These are phyloP conservation scores for Knoxdaviesia proteae DNA, from an alignment of 2,329 filamentous ascomycete genomes.

Conservation along the genomic window DNA sequence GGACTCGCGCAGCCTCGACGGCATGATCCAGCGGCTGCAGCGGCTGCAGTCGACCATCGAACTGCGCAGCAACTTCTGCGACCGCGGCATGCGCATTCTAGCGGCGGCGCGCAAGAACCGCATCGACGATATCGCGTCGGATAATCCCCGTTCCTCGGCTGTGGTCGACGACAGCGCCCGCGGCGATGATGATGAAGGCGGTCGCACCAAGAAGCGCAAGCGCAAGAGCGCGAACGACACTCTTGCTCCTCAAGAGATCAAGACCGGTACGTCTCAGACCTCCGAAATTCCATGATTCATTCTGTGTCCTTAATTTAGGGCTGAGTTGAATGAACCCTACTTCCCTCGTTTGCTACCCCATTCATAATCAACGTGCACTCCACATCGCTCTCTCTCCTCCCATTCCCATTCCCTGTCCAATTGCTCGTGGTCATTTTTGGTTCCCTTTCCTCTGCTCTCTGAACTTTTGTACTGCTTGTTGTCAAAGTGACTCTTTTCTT, in stretches of 20 bases:
- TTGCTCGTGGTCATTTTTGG: not conserved
- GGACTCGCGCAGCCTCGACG: conserved; percentile 40
- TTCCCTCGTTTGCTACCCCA: too few relatives aligned
- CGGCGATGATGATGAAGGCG: conserved; percentile 23
- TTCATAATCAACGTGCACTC: too few relatives aligned
- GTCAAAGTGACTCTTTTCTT: not conserved
- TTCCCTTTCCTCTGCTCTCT: not conserved
- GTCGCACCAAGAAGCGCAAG: conserved; percentile 37
- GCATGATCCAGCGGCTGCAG: conserved; percentile 42
- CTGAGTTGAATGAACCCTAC: too few relatives aligned
- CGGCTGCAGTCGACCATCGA: conserved; percentile 46
- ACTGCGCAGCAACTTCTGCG: conserved; percentile 44
- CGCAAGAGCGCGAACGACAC: conserved; percentile 54
- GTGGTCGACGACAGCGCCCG: conserved; percentile 20
- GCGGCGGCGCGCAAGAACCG: conserved; percentile 43
- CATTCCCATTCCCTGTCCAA: too few relatives aligned
- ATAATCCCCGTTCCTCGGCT: too few relatives aligned
- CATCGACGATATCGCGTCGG: conserved; percentile 26
- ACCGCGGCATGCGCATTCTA: conserved; percentile 52
- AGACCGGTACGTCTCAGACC: conserved; percentile 10
- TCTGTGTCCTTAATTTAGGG: not conserved
- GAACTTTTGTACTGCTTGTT: not conserved
- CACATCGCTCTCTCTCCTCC: too few relatives aligned
- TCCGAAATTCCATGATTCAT: not conserved
- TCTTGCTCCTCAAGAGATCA: conserved; percentile 31